Evolutionary conservation across 192 early-diverging fungal genomes (phyloP).

Genomic region (Spinellus fusiger): DNA sequence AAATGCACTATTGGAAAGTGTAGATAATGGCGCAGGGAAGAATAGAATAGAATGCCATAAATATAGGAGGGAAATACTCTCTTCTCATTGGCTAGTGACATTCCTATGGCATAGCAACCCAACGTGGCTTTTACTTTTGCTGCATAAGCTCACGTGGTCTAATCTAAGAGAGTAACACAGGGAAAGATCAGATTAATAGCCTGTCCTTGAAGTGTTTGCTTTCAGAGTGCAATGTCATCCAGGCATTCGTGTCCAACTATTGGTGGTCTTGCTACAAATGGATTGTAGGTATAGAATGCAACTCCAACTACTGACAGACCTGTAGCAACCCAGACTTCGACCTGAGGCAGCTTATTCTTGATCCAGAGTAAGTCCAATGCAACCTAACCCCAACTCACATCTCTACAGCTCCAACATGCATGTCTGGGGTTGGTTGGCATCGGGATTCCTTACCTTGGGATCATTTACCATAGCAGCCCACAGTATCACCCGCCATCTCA

Average conservation of each 20-base stretch:
- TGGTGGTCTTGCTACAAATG: conserved; percentile 16
- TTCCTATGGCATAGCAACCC: too few species aligned
- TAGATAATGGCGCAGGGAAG: too few species aligned
- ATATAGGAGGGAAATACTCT: too few species aligned
- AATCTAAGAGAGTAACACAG: too few species aligned
- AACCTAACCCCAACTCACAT: neutral
- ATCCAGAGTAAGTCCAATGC: conserved; percentile 14
- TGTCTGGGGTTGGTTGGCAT: conserved; percentile 30
- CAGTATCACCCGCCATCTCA: conserved; percentile 17
- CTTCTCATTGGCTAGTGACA: too few species aligned
- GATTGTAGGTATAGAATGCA: conserved; percentile 25
- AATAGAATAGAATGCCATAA: too few species aligned
- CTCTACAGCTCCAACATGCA: conserved; percentile 21
- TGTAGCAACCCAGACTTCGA: conserved; percentile 25
- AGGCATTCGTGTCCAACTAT: conserved; percentile 14
- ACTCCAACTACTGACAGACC: neutral
- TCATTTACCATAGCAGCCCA: conserved; percentile 16
- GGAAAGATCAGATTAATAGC: too few species aligned
- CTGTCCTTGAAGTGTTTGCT: too few species aligned
- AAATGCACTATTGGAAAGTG: too few species aligned
- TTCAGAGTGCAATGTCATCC: conserved; percentile 8
- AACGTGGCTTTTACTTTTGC: too few species aligned
- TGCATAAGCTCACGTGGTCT: too few species aligned
- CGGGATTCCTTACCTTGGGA: conserved; percentile 21
- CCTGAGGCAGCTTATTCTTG: conserved; percentile 14